A percentile compares a stretch with the other conserved stretches of the same genome.
Evolutionary conservation across 192 early-diverging fungal species (phyloP).

Genomic region (Physocladia obscura): DNA sequence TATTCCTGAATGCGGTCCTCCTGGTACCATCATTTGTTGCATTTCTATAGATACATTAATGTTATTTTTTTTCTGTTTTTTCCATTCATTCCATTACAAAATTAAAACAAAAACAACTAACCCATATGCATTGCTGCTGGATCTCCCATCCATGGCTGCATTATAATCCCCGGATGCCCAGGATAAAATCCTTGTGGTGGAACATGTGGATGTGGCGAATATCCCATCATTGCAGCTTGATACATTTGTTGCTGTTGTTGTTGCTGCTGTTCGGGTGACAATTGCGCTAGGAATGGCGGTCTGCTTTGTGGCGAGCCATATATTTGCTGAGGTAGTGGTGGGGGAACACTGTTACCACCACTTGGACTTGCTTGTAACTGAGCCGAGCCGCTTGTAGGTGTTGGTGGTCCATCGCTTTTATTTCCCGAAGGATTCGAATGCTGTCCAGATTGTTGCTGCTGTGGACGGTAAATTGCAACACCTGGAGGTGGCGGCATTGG

Average conservation of each 20-base stretch:
- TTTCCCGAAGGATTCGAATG: neutral
- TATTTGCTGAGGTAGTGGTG: neutral
- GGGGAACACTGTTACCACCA: neutral
- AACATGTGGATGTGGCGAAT: neutral
- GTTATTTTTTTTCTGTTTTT: neutral
- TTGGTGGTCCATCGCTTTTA: slow-evolving; percentile 13
- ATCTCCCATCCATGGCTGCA: slow-evolving; percentile 12
- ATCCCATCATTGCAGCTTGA: slow-evolving; percentile 16
- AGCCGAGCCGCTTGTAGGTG: neutral
- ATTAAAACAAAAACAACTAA: neutral
- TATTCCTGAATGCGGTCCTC: neutral
- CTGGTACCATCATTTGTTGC: slow-evolving; percentile 19
- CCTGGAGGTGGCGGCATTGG: neutral
- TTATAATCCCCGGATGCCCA: slow-evolving; percentile 2
- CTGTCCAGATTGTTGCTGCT: slow-evolving; percentile 7
- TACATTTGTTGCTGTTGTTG: neutral
- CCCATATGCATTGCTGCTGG: slow-evolving; percentile 25
- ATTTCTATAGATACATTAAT: slow-evolving; percentile 8
- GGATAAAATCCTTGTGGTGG: slow-evolving; percentile 22
- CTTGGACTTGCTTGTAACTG: neutral
- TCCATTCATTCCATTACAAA: neutral
- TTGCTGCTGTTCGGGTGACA: neutral
- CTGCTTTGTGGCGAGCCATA: slow-evolving; percentile 1
- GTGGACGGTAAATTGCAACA: neutral
- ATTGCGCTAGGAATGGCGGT: neutral